phyloP scores from a whole-genome alignment of 257 asterid species.

The Plantago ovata region DNA sequence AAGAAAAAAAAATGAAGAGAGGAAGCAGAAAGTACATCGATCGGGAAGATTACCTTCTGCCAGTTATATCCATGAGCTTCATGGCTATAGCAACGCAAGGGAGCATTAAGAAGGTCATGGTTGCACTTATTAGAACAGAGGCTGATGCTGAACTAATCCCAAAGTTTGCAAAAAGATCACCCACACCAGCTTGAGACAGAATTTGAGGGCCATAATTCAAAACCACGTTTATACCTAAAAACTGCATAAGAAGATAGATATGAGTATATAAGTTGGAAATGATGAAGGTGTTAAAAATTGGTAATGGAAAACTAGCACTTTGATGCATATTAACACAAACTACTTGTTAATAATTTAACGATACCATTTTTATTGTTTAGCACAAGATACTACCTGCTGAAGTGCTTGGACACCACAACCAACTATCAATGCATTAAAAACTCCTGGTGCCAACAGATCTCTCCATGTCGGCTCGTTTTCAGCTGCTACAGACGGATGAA shows the following conservation, averaged over 20 bases:
- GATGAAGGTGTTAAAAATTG: background rate
- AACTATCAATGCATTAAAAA: constrained; percentile 57
- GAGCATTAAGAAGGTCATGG: constrained; percentile 59
- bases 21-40: background rate
- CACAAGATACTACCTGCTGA: constrained; percentile 52
- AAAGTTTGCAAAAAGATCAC: constrained; percentile 46
- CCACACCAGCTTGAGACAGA: constrained; percentile 69
- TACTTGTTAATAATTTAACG: background rate
- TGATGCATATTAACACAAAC: background rate
- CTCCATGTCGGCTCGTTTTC: constrained; percentile 39
- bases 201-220: constrained; percentile 71
- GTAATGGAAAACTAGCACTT: background rate
- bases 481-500: constrained; percentile 39
- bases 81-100: constrained; percentile 60
- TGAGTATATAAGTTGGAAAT: background rate
- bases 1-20: no score
- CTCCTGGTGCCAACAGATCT: constrained; percentile 60
- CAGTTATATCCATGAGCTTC: constrained; percentile 69
- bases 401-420: constrained; percentile 61
- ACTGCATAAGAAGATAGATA: constrained; percentile 28
- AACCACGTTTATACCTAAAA: constrained; percentile 59
- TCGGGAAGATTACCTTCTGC: constrained; percentile 48
- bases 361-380: background rate
- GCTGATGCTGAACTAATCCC: constrained; percentile 54
- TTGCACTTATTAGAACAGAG: constrained; percentile 56